Evolutionary conservation across 2,329 filamentous ascomycete species (phyloP).

Genomic region (Aureobasidium sp.): DNA sequence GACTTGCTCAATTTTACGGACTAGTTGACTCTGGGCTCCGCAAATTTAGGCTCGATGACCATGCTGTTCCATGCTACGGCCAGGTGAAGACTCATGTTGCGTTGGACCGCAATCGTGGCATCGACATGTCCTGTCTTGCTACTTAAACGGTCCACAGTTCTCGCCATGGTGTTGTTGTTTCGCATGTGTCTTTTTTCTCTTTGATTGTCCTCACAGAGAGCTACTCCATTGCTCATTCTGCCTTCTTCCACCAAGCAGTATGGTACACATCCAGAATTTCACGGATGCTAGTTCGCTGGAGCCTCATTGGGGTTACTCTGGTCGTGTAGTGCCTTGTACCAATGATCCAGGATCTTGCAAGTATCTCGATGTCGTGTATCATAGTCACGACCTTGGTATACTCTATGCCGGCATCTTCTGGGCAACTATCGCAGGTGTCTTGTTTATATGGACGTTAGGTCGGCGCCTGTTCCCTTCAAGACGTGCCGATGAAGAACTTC

Average conservation of each 20-base stretch:
- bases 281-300: constrained; percentile 20
- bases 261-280: constrained; percentile 21
- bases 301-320: constrained; percentile 49
- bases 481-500: constrained; percentile 18
- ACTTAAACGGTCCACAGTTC: neutral
- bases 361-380: constrained; percentile 50
- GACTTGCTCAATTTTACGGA: neutral
- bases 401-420: constrained; percentile 50
- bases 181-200: neutral
- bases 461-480: constrained; percentile 17
- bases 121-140: neutral
- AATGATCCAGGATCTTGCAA: constrained; percentile 50
- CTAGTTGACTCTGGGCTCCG: neutral
- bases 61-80: neutral
- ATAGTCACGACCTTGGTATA: constrained; percentile 46
- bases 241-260: neutral
- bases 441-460: constrained; percentile 26
- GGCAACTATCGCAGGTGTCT: constrained; percentile 42
- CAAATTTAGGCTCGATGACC: neutral
- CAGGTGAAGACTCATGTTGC: neutral
- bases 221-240: too few relatives aligned
- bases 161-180: neutral
- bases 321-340: constrained; percentile 48
- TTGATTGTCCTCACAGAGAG: neutral
- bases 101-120: neutral